Evolutionary conservation across 2,329 filamentous ascomycete genomes (phyloP).

Genomic region (Calonectria hongkongensis): DNA sequence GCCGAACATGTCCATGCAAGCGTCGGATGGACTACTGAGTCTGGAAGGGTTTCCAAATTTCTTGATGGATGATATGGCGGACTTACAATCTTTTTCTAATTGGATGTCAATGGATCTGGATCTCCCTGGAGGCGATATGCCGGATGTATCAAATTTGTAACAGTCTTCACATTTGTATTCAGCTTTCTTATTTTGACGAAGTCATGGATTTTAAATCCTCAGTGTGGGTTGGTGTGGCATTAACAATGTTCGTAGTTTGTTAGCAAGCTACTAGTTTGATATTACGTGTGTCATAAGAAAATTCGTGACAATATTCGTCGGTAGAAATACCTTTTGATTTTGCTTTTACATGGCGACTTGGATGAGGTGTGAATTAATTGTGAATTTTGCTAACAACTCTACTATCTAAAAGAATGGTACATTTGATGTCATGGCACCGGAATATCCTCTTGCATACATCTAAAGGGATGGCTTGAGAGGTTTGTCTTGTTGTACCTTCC

Average conservation of each 20-base stretch:
- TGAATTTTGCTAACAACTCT: not conserved
- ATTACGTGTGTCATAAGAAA: too few relatives aligned
- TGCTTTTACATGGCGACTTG: too few relatives aligned
- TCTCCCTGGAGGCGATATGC: slow-evolving; percentile 13
- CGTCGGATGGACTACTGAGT: not conserved
- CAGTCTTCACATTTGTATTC: too few relatives aligned
- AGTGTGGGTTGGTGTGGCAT: too few relatives aligned
- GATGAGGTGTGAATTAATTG: not conserved
- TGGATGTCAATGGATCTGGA: slow-evolving; percentile 29
- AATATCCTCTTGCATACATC: not conserved
- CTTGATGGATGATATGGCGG: slow-evolving; percentile 15
- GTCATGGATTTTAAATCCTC: too few relatives aligned
- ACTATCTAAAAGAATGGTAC: slow-evolving; percentile 9
- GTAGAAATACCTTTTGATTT: too few relatives aligned
- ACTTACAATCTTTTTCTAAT: slow-evolving; percentile 2
- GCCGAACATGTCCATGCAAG: not conserved
- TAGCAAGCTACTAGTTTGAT: too few relatives aligned
- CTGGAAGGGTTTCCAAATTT: slow-evolving; percentile 11
- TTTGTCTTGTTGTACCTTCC: slow-evolving; percentile 20
- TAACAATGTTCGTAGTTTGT: too few relatives aligned
- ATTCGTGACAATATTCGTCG: too few relatives aligned
- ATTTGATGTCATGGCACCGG: not conserved
- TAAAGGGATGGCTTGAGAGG: slow-evolving; percentile 3
- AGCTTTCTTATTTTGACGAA: too few relatives aligned
- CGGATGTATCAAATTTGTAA: slow-evolving; percentile 8